phyloP scores from a whole-genome alignment of 768 basidiomycete genomes.

The Boletus pseudopeckii region DNA sequence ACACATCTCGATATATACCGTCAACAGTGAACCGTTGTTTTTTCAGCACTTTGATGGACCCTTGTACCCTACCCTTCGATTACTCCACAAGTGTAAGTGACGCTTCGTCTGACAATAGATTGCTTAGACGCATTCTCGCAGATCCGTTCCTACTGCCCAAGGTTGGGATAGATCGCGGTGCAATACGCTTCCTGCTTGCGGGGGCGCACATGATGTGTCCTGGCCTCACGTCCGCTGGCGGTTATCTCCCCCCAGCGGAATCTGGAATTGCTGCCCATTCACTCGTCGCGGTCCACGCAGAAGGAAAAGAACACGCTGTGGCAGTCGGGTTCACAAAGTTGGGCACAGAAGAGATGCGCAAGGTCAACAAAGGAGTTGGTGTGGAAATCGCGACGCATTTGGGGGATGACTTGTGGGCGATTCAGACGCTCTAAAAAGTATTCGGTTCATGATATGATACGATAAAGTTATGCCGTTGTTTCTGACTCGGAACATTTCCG shows the following conservation, averaged over 20 bases:
- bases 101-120: background rate
- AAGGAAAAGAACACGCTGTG: constrained; percentile 90
- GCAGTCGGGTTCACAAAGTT: constrained; percentile 83
- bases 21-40: constrained; percentile 83
- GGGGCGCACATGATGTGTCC: constrained; percentile 98
- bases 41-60: constrained; percentile 98
- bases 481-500: constrained; percentile 17
- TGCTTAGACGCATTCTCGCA: constrained; percentile 32
- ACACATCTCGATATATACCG: constrained; percentile 88
- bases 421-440: constrained; percentile 53
- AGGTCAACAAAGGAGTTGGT: constrained; percentile 84
- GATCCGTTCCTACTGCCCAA: constrained; percentile 89
- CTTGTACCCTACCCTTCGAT: constrained; percentile 80
- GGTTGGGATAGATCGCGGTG: constrained; percentile 91
- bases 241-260: constrained; percentile 75
- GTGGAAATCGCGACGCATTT: constrained; percentile 86
- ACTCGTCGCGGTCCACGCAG: constrained; percentile 89
- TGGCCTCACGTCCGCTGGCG: constrained; percentile 90
- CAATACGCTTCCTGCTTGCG: constrained; percentile 93
- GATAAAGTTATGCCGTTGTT: background rate
- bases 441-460: background rate
- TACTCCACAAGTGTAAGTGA: constrained; percentile 86
- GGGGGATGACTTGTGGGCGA: constrained; percentile 84
- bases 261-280: constrained; percentile 63
- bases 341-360: constrained; percentile 84